Evolutionary conservation across 177 flowering plant species (phyloP).

Genomic region (Vitis hybrid): DNA sequence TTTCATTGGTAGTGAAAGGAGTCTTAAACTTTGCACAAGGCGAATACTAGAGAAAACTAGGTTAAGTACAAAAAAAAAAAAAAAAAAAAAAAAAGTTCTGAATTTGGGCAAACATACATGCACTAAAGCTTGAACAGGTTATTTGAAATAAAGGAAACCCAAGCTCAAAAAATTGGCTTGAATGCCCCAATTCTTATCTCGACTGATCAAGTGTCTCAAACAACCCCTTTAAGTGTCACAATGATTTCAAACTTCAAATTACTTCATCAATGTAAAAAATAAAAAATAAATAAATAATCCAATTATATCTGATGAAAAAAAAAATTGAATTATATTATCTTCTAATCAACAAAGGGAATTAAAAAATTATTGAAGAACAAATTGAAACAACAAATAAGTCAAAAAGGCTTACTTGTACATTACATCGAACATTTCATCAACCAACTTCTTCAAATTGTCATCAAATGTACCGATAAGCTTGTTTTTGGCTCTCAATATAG

Average conservation of each 20-base stretch:
- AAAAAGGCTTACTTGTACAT: constrained; percentile 84
- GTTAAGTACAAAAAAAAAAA: too few species aligned
- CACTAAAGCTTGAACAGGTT: neutral
- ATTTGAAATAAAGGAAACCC: neutral
- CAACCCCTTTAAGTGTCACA: neutral
- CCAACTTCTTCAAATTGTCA: constrained; percentile 76
- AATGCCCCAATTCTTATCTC: neutral
- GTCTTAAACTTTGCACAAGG: too few species aligned
- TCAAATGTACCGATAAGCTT: constrained; percentile 70
- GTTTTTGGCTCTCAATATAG: constrained; percentile 69
- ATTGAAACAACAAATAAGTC: neutral
- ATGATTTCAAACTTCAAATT: too few species aligned
- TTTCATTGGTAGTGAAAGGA: too few species aligned
- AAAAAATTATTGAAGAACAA: neutral
- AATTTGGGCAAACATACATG: neutral
- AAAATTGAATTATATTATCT: too few species aligned
- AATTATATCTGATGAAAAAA: too few species aligned
- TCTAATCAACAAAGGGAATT: neutral
- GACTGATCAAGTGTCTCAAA: neutral
- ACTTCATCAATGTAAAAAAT: too few species aligned
- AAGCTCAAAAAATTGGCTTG: neutral
- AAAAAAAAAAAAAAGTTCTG: too few species aligned
- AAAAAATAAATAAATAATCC: too few species aligned
- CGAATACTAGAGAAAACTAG: too few species aligned
- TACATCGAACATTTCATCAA: constrained; percentile 85